These are phyloP conservation scores for Lachnellula cervina DNA, from an alignment of 2,329 filamentous ascomycete genomes.

Conservation along the genomic window DNA sequence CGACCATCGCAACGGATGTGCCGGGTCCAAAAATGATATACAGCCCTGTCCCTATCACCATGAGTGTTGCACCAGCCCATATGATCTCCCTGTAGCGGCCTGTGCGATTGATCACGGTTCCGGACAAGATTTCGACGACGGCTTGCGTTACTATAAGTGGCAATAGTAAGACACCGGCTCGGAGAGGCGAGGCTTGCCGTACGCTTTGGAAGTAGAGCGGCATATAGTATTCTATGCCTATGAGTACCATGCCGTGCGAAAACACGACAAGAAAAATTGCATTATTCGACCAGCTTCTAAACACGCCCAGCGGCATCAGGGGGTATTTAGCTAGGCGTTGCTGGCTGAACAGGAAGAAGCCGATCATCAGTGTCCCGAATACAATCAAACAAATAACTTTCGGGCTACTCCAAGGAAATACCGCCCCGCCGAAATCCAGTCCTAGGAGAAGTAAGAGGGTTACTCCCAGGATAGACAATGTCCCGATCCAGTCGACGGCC, in stretches of 20 bases:
- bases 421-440: constrained; percentile 73
- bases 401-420: constrained; percentile 64
- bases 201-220: constrained; percentile 76
- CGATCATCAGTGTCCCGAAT: constrained; percentile 59
- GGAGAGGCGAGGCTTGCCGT: constrained; percentile 60
- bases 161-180: constrained; percentile 70
- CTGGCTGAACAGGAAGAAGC: constrained; percentile 62
- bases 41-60: constrained; percentile 44
- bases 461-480: constrained; percentile 60
- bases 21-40: constrained; percentile 38
- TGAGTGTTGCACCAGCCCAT: constrained; percentile 38
- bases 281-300: constrained; percentile 60
- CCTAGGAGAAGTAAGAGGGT: constrained; percentile 81
- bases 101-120: constrained; percentile 45
- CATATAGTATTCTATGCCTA: constrained; percentile 45
- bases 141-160: constrained; percentile 58
- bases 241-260: constrained; percentile 55
- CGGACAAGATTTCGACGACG: constrained; percentile 43
- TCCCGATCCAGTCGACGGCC: constrained; percentile 55
- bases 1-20: constrained; percentile 37
- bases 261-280: constrained; percentile 63
- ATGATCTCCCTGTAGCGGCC: constrained; percentile 44
- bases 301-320: constrained; percentile 69
- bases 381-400: constrained; percentile 73
- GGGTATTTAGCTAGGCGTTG: constrained; percentile 67